Conservation (phyloP, 202 grass and related monocot genomes). For the Carex sylvatica region DNA sequence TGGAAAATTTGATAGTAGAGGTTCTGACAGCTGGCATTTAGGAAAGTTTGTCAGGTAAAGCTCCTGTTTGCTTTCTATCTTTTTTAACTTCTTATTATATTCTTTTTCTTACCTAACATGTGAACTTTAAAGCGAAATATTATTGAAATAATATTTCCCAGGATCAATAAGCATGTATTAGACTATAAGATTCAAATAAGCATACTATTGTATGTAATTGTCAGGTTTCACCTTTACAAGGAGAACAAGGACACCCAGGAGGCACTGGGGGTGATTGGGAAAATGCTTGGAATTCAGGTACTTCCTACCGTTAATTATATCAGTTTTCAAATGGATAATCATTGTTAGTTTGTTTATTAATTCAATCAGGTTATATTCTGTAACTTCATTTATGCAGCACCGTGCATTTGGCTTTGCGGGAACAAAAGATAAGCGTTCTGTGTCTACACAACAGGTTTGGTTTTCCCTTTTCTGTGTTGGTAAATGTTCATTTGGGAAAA, state of each 20-base stretch:
- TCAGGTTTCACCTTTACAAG: constrained; percentile 94
- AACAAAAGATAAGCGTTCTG: constrained; percentile 92
- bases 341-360: constrained; percentile 19
- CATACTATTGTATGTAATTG: constrained; percentile 1
- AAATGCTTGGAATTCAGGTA: constrained; percentile 97
- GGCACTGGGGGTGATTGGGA: constrained; percentile 81
- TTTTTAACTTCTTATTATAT: neutral
- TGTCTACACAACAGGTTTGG: constrained; percentile 74
- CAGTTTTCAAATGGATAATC: neutral
- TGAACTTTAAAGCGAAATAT: neutral
- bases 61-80: constrained; percentile 18
- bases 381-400: constrained; percentile 48
- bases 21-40: constrained; percentile 65
- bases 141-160: neutral
- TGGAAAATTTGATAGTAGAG: constrained; percentile 79
- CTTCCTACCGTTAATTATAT: constrained; percentile 4
- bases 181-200: neutral
- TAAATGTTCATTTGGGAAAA: neutral
- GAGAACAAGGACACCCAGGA: constrained; percentile 98
- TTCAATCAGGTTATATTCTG: constrained; percentile 30
- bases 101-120: neutral
- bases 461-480: constrained; percentile 22
- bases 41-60: constrained; percentile 85
- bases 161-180: constrained; percentile 4
- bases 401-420: constrained; percentile 91